Base-by-base conservation (phyloP, 2,329 filamentous ascomycete species). In the Pseudogymnoascus verrucosus region DNA sequence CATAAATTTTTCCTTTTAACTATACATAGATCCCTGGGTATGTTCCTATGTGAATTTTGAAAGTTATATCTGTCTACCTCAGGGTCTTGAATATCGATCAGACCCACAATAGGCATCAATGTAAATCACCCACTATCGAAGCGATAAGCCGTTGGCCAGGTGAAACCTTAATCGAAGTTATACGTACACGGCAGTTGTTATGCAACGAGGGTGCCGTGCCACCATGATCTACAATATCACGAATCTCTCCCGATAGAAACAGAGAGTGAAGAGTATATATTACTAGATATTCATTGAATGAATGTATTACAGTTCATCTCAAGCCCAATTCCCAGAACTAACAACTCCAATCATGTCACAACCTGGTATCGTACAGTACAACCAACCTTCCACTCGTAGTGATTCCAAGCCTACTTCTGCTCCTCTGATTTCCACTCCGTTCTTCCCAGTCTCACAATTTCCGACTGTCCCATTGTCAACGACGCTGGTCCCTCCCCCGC, bases 401-500 rank as follows among this genome's bases (percentile, higher is more conserved):
- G n/a, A 31, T 19, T 31, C n/a, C 26, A 57, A n/a, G n/a, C 47
- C n/a, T 57, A 57, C 26, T 57, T 57, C 26, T 31, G n/a, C 47
- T 57, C 47, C 14, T 34, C n/a, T 19, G 47, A 10, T 57, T 67
- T 64, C 75, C 75, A 76, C 68, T 80, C 77, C 23, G 72, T 77
- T 71, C 74, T 77, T 14, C 82, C 83, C 67, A 84, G 67, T 64
- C 74, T 76, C 1, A 84, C 72, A 69, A 85, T 80, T 65, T 84
- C 83, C 34, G 68, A 69, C 71, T 80, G 78, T 0, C 68, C 73
- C 42, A 86, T 2, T 36, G 76, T 67, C 79, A 78, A 82, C 6
- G 83, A 76, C 51, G 78, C 79, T 66, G 77, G 75, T 64, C 76
- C 73, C 60, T 72, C 69, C 34, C 66, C 68, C 61, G 81, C 75